Base-by-base conservation (phyloP, 306 rosid genomes). In the Biancaea sappan region DNA sequence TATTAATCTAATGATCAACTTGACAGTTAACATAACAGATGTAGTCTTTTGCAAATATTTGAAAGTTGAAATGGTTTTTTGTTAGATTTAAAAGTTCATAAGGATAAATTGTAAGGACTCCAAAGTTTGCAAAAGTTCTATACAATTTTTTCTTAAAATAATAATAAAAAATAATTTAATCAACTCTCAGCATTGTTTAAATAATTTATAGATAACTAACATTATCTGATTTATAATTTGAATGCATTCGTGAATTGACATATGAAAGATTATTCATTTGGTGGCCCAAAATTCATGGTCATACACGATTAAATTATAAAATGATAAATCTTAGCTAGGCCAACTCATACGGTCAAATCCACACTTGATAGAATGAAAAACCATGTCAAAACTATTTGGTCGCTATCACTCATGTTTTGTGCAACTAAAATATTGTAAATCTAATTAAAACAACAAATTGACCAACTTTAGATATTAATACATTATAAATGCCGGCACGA, bases 271-370 rank as follows among this genome's bases (percentile, higher is more conserved):
- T 9, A 54, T 47, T 35, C 8, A 46, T 7, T 78, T 19, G 56
- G 25, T 31, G 26, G 25, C 56, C 29, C 31, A 35, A 14, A 35
- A 71, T 48, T 31, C 16, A 19, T 25, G 46, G 29, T 46, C n/a
- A 3, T 1, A 11, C 16, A 51, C 4, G 51, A 28, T 44, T 44
- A 76, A 13, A 41, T 1, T 54, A 5, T 38, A 12, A 34, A 31
- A 18, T 5, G 48, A 31, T 12, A 4, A 4, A 52, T 15, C 38
- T 48, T 11, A 67, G 35, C 18, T 37, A 72, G 29, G 81, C 82
- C 79, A 51, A 14, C 78, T 66, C 79, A 76, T 73, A 40, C 1
- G 37, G 28, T 34, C 41, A 41, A 37, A n/a, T 8, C 28, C 37
- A 4, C 8, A 22, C 2, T 6, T 35, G 32, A 31, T 18, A 66